Evolutionary conservation across 2,329 filamentous ascomycete species (phyloP).

Genomic region (Ophiostoma angusticollis): DNA sequence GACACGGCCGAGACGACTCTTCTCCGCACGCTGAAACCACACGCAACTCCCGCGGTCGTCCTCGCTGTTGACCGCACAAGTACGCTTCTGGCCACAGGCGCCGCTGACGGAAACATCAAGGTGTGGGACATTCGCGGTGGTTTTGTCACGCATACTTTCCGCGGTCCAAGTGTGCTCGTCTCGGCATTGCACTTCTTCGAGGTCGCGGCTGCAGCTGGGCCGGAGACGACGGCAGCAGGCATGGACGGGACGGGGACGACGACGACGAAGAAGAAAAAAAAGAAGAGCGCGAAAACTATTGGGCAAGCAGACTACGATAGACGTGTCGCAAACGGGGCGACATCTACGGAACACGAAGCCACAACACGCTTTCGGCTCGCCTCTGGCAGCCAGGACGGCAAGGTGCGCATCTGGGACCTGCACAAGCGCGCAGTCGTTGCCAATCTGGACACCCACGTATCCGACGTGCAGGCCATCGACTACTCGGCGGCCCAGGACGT

Average conservation of each 20-base stretch:
- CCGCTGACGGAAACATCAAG: slow-evolving; percentile 86
- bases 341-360: slow-evolving; percentile 24
- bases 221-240: slow-evolving; percentile 26
- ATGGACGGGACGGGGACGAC: slow-evolving; percentile 25
- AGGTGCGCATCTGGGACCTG: slow-evolving; percentile 82
- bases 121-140: slow-evolving; percentile 90
- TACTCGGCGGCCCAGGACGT: slow-evolving; percentile 64
- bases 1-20: slow-evolving; percentile 52
- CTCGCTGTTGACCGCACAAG: slow-evolving; percentile 75
- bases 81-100: slow-evolving; percentile 82
- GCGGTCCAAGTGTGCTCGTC: slow-evolving; percentile 80
- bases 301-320: slow-evolving; percentile 26
- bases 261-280: slow-evolving; percentile 24
- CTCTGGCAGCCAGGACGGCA: slow-evolving; percentile 88
- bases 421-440: slow-evolving; percentile 68
- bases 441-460: slow-evolving; percentile 81
- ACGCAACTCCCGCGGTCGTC: slow-evolving; percentile 79
- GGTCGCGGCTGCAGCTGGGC: slow-evolving; percentile 42
- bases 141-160: slow-evolving; percentile 89
- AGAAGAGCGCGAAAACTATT: slow-evolving; percentile 18
- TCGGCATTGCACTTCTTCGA: slow-evolving; percentile 91
- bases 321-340: slow-evolving; percentile 24
- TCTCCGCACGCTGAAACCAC: slow-evolving; percentile 73
- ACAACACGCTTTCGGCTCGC: slow-evolving; percentile 57
- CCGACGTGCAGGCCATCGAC: slow-evolving; percentile 78